Conservation (phyloP, 2,329 filamentous ascomycete genomes). For the Clonostachys rhizophaga region DNA sequence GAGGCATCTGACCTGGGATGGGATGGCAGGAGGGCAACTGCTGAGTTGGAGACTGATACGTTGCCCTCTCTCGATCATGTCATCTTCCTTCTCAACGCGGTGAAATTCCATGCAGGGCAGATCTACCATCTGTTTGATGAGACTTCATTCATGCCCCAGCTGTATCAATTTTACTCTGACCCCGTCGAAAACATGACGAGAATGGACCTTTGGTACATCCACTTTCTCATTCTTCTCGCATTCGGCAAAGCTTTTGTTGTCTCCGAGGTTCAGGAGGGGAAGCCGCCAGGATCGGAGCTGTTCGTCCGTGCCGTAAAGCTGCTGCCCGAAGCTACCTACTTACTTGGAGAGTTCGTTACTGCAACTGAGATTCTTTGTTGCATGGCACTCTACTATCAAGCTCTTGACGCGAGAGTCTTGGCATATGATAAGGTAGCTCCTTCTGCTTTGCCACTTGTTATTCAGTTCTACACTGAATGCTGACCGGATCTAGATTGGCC, state of each 20-base stretch:
- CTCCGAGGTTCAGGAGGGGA: background rate
- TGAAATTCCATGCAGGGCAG: slow-evolving; percentile 51
- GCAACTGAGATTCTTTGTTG: too few relatives aligned
- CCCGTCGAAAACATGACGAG: background rate
- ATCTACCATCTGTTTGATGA: slow-evolving; percentile 51
- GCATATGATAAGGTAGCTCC: too few relatives aligned
- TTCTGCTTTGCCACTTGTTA: too few relatives aligned
- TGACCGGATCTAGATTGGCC: too few relatives aligned
- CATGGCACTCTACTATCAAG: too few relatives aligned
- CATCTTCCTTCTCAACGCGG: slow-evolving; percentile 46
- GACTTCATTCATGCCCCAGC: slow-evolving; percentile 35
- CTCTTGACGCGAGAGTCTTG: too few relatives aligned
- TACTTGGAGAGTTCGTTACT: too few relatives aligned
- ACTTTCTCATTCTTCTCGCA: background rate
- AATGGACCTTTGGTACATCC: background rate
- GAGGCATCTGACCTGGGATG: slow-evolving; percentile 44
- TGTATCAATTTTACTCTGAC: slow-evolving; percentile 18
- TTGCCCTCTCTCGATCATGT: slow-evolving; percentile 47
- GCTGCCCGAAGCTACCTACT: background rate
- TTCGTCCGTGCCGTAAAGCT: background rate
- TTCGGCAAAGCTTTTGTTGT: background rate
- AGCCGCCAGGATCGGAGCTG: background rate
- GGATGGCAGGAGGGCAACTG: slow-evolving; percentile 17
- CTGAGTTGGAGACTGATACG: background rate
- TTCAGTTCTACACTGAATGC: too few relatives aligned